Conservation (phyloP, 2,329 filamentous ascomycete species). For the Penicillium sp. region DNA sequence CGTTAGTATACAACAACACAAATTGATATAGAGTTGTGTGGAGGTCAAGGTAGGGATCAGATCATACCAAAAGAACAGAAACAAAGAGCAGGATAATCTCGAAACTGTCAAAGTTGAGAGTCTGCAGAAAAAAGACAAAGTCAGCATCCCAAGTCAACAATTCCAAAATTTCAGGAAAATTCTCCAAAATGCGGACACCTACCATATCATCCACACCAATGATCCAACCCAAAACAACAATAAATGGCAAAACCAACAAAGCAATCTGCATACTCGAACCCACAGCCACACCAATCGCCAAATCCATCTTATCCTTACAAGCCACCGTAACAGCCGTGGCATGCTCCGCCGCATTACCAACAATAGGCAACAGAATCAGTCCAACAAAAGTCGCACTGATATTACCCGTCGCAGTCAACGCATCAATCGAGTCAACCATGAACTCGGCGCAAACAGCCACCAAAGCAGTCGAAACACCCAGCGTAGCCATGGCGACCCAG, state of each 20-base stretch:
- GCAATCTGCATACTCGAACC: conserved; percentile 71
- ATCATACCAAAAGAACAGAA: conserved; percentile 50
- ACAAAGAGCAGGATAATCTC: conserved; percentile 74
- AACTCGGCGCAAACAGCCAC: conserved; percentile 78
- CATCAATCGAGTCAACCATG: conserved; percentile 66
- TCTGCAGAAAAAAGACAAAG: conserved; percentile 42
- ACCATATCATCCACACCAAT: conserved; percentile 65
- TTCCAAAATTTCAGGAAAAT: not conserved
- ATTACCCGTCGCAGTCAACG: conserved; percentile 54
- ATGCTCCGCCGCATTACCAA: conserved; percentile 71
- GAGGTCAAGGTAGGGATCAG: not conserved
- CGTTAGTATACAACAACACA: not conserved
- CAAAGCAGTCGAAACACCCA: conserved; percentile 74
- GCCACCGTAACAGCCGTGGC: conserved; percentile 67
- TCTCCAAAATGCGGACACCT: conserved; percentile 6
- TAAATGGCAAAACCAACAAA: conserved; percentile 65
- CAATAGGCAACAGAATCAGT: conserved; percentile 68
- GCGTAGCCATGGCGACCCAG: conserved; percentile 72
- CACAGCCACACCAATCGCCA: conserved; percentile 70
- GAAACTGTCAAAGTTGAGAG: conserved; percentile 84
- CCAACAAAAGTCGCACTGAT: conserved; percentile 68
- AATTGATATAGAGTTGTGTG: not conserved
- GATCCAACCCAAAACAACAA: conserved; percentile 67
- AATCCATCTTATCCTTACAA: conserved; percentile 71
- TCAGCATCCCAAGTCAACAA: not conserved